Evolutionary conservation across 352 stramenopile species (phyloP).

Genomic region (Globisporangium carolinianum): DNA sequence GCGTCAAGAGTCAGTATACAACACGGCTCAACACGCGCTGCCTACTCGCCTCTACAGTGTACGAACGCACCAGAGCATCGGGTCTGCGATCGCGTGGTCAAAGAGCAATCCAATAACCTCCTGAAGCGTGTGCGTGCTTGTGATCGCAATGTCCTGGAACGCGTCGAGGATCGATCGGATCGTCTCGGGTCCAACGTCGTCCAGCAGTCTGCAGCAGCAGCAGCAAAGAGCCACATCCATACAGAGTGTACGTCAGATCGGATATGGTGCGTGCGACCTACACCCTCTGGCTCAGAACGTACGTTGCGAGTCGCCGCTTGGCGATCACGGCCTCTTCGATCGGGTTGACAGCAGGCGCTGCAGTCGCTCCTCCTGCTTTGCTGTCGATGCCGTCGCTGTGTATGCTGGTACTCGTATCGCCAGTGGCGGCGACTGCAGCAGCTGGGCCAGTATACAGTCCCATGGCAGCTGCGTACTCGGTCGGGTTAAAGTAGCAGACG

Average conservation of each 20-base stretch:
- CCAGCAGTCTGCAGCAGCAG: constrained; percentile 33
- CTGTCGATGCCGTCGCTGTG: constrained; percentile 1
- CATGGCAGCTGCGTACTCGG: constrained; percentile 61
- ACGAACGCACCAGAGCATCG: constrained; percentile 36
- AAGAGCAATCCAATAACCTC: constrained; percentile 63
- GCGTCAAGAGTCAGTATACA: not conserved
- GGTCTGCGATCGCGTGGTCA: constrained; percentile 62
- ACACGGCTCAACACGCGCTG: too few species aligned
- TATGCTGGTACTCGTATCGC: not conserved
- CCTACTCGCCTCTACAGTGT: too few species aligned
- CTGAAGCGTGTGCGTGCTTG: constrained; percentile 63
- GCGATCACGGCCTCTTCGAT: constrained; percentile 59
- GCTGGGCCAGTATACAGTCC: constrained; percentile 44
- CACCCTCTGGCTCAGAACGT: constrained; percentile 10
- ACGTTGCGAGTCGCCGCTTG: constrained; percentile 45
- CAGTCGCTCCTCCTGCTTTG: constrained; percentile 6
- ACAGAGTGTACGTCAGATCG: too few species aligned
- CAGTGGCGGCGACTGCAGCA: not conserved
- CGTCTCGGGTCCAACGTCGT: constrained; percentile 38
- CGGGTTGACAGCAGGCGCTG: constrained; percentile 28
- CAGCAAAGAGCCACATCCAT: not conserved
- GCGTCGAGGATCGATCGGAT: constrained; percentile 34
- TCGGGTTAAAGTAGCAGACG: constrained; percentile 75
- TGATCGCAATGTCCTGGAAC: constrained; percentile 61
- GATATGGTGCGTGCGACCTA: not conserved